Evolutionary conservation across 768 basidiomycete genomes (phyloP).

Genomic region (Xerocomellus intermedius): DNA sequence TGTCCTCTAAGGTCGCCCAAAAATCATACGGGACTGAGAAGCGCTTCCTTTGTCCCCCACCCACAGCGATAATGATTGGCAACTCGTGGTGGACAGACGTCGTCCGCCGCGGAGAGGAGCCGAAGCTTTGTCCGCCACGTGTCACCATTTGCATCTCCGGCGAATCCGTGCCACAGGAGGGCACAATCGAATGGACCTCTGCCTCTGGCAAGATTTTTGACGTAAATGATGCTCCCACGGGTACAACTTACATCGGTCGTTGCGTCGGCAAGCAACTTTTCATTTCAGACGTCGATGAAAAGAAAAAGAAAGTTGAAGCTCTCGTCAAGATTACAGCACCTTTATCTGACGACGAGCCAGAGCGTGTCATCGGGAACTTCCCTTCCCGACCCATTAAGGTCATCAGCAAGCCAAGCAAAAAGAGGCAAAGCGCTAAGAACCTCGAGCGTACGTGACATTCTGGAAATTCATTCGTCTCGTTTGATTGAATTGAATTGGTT

Average conservation of each 20-base stretch:
- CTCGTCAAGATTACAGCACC: conserved; percentile 86
- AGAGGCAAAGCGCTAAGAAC: conserved; percentile 91
- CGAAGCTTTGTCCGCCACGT: conserved; percentile 72
- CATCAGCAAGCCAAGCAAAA: conserved; percentile 98
- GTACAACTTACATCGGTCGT: conserved; percentile 88
- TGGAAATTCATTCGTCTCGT: conserved; percentile 10
- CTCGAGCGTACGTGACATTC: conserved; percentile 68
- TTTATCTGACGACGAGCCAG: conserved; percentile 74
- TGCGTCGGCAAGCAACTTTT: conserved; percentile 94
- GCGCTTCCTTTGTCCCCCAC: conserved; percentile 91
- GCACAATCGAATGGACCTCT: conserved; percentile 84
- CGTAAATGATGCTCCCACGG: conserved; percentile 70
- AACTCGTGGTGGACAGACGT: conserved; percentile 93
- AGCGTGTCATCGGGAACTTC: conserved; percentile 84
- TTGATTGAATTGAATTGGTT: conserved; percentile 13
- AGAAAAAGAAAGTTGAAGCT: conserved; percentile 94
- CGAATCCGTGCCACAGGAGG: conserved; percentile 82
- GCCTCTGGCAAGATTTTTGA: conserved; percentile 84
- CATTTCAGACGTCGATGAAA: conserved; percentile 93
- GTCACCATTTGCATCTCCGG: conserved; percentile 92
- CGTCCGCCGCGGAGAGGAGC: conserved; percentile 68
- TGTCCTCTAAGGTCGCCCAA: conserved; percentile 98
- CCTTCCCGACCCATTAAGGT: conserved; percentile 96
- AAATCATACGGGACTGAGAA: conserved; percentile 97
- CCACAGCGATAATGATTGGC: conserved; percentile 91